These are phyloP conservation scores for Aspergillus latus DNA, from an alignment of 2,329 filamentous ascomycete genomes.

Conservation along the genomic window DNA sequence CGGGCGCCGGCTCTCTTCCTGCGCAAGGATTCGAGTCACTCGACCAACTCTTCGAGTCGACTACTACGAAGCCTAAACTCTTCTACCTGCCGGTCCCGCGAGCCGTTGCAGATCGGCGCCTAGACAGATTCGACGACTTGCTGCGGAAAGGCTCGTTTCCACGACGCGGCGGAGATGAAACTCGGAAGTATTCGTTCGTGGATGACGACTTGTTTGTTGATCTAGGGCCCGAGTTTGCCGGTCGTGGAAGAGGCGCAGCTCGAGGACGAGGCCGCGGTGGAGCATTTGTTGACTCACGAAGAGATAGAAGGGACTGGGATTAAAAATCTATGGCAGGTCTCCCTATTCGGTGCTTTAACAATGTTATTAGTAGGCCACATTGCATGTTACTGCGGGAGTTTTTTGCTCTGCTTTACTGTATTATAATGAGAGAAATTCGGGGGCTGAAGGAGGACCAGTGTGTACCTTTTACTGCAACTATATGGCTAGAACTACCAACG, in stretches of 20 bases:
- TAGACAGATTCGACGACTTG: constrained; percentile 57
- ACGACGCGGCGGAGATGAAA: constrained; percentile 50
- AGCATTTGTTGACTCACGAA: constrained; percentile 26
- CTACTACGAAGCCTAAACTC: constrained; percentile 61
- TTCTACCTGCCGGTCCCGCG: constrained; percentile 67
- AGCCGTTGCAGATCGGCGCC: constrained; percentile 63
- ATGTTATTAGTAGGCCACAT: background rate
- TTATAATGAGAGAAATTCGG: background rate
- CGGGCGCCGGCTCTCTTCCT: constrained; percentile 22
- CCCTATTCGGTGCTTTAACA: background rate
- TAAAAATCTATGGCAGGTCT: constrained; percentile 1
- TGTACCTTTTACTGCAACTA: background rate
- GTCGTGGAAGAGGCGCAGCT: constrained; percentile 25
- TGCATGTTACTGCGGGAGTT: background rate
- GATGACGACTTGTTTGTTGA: constrained; percentile 66
- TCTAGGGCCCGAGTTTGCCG: constrained; percentile 64
- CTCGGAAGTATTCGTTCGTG: constrained; percentile 73
- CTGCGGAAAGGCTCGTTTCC: constrained; percentile 40
- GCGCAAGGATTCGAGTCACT: constrained; percentile 55
- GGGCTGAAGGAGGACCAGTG: too few species aligned
- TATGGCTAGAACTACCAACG: background rate
- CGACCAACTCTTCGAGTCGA: constrained; percentile 61
- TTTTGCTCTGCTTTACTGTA: background rate
- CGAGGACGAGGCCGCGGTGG: constrained; percentile 36
- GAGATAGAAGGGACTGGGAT: constrained; percentile 15